Evolutionary conservation across 768 basidiomycete genomes (phyloP).

Genomic region (Trametes maxima): DNA sequence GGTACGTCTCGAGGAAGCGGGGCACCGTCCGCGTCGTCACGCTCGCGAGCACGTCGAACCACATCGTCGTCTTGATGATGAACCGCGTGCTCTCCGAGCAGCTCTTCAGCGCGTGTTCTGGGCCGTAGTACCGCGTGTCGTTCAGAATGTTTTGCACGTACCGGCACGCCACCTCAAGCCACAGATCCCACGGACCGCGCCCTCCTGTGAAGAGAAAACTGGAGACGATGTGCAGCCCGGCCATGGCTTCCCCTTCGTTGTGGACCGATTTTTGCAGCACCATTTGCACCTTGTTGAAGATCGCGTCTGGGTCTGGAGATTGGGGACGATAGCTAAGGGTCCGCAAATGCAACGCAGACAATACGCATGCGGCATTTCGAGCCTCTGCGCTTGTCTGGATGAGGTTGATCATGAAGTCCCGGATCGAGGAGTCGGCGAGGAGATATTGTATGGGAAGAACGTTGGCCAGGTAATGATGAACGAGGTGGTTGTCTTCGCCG

Average conservation of each 20-base stretch:
- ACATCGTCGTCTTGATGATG: slow-evolving; percentile 81
- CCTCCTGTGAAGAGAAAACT: slow-evolving; percentile 80
- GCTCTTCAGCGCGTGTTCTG: slow-evolving; percentile 46
- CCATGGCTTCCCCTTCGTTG: slow-evolving; percentile 74
- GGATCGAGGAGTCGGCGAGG: slow-evolving; percentile 54
- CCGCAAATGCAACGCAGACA: slow-evolving; percentile 60
- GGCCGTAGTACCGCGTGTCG: slow-evolving; percentile 38
- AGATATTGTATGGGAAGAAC: slow-evolving; percentile 73
- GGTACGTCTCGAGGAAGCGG: slow-evolving; percentile 57
- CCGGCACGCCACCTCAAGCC: slow-evolving; percentile 59
- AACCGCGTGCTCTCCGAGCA: slow-evolving; percentile 60
- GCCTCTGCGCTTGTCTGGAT: slow-evolving; percentile 49
- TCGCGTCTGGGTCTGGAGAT: slow-evolving; percentile 18
- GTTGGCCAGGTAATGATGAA: slow-evolving; percentile 56
- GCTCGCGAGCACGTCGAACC: slow-evolving; percentile 85
- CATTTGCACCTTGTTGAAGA: slow-evolving; percentile 29
- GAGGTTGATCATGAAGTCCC: slow-evolving; percentile 51
- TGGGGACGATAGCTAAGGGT: slow-evolving; percentile 27
- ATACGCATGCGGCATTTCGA: slow-evolving; percentile 60
- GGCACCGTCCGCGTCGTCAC: slow-evolving; percentile 67
- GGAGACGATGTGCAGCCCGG: slow-evolving; percentile 75
- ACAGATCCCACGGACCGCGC: slow-evolving; percentile 65
- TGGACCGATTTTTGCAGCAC: slow-evolving; percentile 24
- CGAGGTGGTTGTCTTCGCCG: slow-evolving; percentile 31
- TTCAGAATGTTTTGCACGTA: slow-evolving; percentile 57